Base-by-base conservation (phyloP, 2,329 filamentous ascomycete genomes). In the Pseudocercospora fijiensis region DNA sequence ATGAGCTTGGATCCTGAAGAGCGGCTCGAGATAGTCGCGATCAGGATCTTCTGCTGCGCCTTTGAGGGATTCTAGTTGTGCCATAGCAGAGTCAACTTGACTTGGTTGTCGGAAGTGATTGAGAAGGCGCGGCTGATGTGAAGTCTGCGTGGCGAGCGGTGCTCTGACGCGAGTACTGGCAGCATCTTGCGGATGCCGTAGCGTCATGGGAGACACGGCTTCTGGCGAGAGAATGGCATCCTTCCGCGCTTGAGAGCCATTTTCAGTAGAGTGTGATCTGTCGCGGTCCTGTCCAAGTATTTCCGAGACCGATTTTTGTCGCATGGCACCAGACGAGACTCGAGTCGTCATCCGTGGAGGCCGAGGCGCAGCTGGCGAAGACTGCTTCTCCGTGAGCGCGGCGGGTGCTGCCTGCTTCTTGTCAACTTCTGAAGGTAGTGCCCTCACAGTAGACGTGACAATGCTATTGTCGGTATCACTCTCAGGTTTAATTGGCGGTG, bases 251-350 rank as follows among this genome's bases (percentile, higher is more conserved):
- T 20, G 53, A 22, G 57, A 47, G 33, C 62, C 41, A 28, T 61
- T 47, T 16, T 62, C 64, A n/a, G 59, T 43, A 18, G 62, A 61
- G 8, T 65, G 69, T 7, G 64, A 66, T 13, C 85, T 81, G 18
- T 81, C 82, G 16, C 85, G 81, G 20, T 81, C 83, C 64, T 86
- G 86, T 58, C 86, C 87, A 5, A 91, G 80, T 47, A 91, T 90
- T 74, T 91, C 89, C 18, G 86, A 88, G 4, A 90, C 87, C 4
- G 88, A 90, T 72, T 90, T 91, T 58, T 89, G 86, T 65, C 86
- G 83, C 69, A 91, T 86, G 2, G 87, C 86, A 47, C 88, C 89
- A 9, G 89, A 90, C 2, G 87, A 86, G 22, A 90, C 86, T 69
- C 88, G 79, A 1, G 88, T 91, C 10, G 87, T 88, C 78, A 89